Conservation (phyloP, 2,329 filamentous ascomycete species). For the Pyricularia grisea region DNA sequence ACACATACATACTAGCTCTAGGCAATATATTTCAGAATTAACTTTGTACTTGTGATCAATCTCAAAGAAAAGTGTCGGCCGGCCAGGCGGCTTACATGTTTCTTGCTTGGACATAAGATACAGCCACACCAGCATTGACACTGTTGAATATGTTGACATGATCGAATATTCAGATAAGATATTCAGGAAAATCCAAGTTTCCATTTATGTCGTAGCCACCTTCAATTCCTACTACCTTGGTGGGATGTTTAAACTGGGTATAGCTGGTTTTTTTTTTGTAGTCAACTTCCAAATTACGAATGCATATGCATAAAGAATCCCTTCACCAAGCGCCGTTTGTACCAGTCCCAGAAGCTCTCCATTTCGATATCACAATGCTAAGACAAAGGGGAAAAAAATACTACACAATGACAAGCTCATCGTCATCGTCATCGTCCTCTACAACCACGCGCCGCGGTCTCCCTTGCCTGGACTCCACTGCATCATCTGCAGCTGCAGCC, state of each 20-base stretch:
- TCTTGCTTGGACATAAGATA: too few species aligned
- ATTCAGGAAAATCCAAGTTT: background rate
- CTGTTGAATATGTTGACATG: background rate
- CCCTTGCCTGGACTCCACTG: background rate
- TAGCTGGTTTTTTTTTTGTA: background rate
- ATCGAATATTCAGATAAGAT: background rate
- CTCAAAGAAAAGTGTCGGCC: too few species aligned
- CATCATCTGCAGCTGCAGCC: background rate
- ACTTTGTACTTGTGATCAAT: too few species aligned
- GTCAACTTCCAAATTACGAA: background rate
- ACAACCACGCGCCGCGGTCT: slow-evolving; percentile 23
- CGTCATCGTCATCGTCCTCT: slow-evolving; percentile 29
- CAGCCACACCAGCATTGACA: background rate
- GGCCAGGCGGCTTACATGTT: too few species aligned
- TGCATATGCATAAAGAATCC: background rate
- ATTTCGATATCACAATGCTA: background rate
- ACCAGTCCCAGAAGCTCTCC: background rate
- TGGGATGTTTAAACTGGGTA: background rate
- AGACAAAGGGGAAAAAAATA: background rate
- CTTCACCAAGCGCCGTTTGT: background rate
- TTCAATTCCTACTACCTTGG: background rate
- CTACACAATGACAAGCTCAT: slow-evolving; percentile 39
- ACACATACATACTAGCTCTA: too few species aligned
- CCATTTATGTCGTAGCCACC: background rate
- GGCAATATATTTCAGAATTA: too few species aligned